Evolutionary conservation across 2,329 filamentous ascomycete species (phyloP), one percentile per base, ranked within the genome.

Genomic region (Cladophialophora immunda): DNA sequence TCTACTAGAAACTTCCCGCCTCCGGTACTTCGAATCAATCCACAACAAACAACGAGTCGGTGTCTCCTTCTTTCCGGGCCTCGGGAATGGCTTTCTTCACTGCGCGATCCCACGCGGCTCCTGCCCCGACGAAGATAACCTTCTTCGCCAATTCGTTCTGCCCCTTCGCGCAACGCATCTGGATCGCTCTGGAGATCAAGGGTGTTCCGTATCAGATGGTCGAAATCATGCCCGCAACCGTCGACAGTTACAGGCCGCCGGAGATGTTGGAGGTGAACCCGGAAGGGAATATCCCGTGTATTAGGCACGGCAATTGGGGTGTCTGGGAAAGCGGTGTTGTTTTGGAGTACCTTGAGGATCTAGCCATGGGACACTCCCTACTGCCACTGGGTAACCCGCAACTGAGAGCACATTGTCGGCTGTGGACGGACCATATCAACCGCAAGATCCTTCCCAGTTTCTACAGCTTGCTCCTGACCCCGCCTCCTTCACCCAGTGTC

Each of bases 261-360:
- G 84, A 89, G 8, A 81, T 94, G 32, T 83, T 93, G 27, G 90
- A 93, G 70, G 87, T 93, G 58, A 94, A 93, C 72, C 90, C 91
- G 1, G 83, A 89, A 61, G 91, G 91, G 0, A 82, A 92, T 7
- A 90, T 96, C 2, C 93, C 93, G 7, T 91, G 89, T 8, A 84
- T 97, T 65, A 84, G 88, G 45, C 90, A 95, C 76, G 91, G 90
- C 11, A 87, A 92, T 68, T 97, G 92, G 92, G 89, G 89, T 0
- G 93, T 90, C 73, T 90, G 93, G 74, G 93, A 96, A 76, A 94
- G 91, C 73, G 87, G 87, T 1, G 90, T 96, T 2, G 85, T 97
- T 73, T 85, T 97, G 76, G 93, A 97, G 89, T 96, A 96, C 78
- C 89, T 92, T 38, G 93, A 96, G 74, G 93, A 97, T 73, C 79